Conservation (phyloP, 441 rosid genomes). For the Daphne laureola region DNA sequence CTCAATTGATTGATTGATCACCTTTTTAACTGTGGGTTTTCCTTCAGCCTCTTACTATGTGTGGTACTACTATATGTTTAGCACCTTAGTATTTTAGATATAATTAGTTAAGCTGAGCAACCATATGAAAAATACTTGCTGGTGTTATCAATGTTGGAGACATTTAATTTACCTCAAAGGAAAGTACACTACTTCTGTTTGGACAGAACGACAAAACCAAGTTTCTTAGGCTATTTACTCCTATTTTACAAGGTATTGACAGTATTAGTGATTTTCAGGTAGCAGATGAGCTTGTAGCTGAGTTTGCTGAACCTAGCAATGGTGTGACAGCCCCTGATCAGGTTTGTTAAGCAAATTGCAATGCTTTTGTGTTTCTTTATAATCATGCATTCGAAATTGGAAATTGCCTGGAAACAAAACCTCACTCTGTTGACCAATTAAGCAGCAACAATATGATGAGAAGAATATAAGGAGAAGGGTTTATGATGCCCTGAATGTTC, state of each 20-base stretch:
- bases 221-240: too few relatives aligned
- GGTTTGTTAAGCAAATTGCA: conserved; percentile 31
- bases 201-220: too few relatives aligned
- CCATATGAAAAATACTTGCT: too few relatives aligned
- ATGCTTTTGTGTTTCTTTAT: conserved; percentile 11
- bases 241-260: conserved; percentile 15
- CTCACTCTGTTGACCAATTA: conserved; percentile 5
- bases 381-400: conserved; percentile 4
- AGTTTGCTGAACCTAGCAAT: conserved; percentile 80
- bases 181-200: too few relatives aligned
- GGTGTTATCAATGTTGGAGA: too few relatives aligned
- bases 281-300: conserved; percentile 99
- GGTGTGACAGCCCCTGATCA: conserved; percentile 81
- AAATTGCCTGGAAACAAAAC: conserved; percentile 4
- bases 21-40: too few relatives aligned
- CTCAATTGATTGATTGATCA: too few relatives aligned
- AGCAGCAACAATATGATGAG: conserved; percentile 96
- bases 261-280: conserved; percentile 53
- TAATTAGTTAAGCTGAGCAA: too few relatives aligned
- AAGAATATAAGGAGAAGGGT: conserved; percentile 97
- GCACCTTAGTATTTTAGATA: too few relatives aligned
- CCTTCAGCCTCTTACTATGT: too few relatives aligned
- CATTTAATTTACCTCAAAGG: too few relatives aligned
- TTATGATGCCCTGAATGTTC: conserved; percentile 95
- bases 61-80: too few relatives aligned